Evolutionary conservation across 1,139 yeast species (phyloP).

Genomic region (Scheffersomyces illinoinensis): DNA sequence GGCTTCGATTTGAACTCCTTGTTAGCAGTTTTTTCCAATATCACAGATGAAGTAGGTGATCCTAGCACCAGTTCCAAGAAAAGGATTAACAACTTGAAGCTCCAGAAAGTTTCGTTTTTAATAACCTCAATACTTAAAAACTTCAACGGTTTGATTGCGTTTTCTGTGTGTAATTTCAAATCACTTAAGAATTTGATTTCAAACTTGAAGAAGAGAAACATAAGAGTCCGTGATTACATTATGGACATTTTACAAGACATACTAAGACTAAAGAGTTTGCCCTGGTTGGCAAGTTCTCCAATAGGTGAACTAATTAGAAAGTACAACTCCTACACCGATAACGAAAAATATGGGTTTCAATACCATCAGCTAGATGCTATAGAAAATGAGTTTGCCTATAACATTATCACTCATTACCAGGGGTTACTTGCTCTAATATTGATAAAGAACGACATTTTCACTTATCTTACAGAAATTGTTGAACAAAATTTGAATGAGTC

Average conservation of each 20-base stretch:
- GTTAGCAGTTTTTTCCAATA: conserved; percentile 53
- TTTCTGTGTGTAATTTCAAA: conserved; percentile 58
- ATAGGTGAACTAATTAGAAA: conserved; percentile 33
- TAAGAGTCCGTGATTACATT: conserved; percentile 58
- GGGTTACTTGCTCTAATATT: conserved; percentile 59
- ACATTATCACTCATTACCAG: conserved; percentile 56
- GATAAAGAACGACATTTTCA: conserved; percentile 56
- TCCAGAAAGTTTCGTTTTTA: conserved; percentile 64
- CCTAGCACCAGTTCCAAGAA: neutral
- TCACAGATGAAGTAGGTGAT: conserved; percentile 2
- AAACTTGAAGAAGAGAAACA: conserved; percentile 61
- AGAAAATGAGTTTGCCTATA: conserved; percentile 14
- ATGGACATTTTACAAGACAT: conserved; percentile 74
- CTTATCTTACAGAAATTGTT: conserved; percentile 48
- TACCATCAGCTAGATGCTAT: conserved; percentile 1
- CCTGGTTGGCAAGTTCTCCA: conserved; percentile 50
- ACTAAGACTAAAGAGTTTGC: conserved; percentile 59
- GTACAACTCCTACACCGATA: conserved; percentile 2
- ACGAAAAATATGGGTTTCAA: conserved; percentile 2
- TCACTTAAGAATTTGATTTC: conserved; percentile 60
- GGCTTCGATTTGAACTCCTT: conserved; percentile 67
- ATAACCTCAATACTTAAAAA: conserved; percentile 63
- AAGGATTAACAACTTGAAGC: conserved; percentile 26
- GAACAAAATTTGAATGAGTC: conserved; percentile 46
- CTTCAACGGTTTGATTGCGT: conserved; percentile 76